Evolutionary conservation across 2,329 filamentous ascomycete species (phyloP).

Genomic region (Bipolaris bicolor): DNA sequence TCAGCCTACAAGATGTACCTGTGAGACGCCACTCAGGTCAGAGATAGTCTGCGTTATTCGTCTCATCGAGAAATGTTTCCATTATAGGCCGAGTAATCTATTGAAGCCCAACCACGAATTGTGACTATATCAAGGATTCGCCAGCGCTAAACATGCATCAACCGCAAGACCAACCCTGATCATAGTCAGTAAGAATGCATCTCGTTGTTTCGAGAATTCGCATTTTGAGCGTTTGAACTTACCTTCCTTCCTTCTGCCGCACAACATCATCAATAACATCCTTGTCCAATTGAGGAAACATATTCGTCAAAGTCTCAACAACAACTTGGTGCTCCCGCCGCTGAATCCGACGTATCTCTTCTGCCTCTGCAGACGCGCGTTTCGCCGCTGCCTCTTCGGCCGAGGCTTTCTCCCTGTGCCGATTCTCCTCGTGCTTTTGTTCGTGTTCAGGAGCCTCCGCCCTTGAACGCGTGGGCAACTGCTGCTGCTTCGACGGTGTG

Average conservation of each 20-base stretch:
- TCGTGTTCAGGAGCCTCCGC: constrained; percentile 35
- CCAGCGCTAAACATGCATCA: constrained; percentile 22
- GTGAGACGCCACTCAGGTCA: not conserved
- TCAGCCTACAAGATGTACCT: not conserved
- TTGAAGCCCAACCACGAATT: not conserved
- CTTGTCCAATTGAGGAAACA: constrained; percentile 94
- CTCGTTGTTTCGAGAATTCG: not conserved
- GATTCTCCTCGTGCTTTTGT: constrained; percentile 36
- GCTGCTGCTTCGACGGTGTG: constrained; percentile 56
- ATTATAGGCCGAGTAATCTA: constrained; percentile 3
- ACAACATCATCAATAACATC: constrained; percentile 98
- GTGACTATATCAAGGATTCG: constrained; percentile 18
- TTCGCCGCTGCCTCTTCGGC: constrained; percentile 88
- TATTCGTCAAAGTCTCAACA: constrained; percentile 90
- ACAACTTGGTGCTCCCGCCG: constrained; percentile 86
- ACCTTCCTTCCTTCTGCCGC: constrained; percentile 92
- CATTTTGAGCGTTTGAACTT: constrained; percentile 52
- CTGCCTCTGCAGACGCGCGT: constrained; percentile 87
- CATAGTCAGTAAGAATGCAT: not conserved
- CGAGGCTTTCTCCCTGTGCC: constrained; percentile 55
- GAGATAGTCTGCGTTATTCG: not conserved
- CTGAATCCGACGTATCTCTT: constrained; percentile 83
- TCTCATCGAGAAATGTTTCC: not conserved
- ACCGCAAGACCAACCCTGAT: constrained; percentile 21
- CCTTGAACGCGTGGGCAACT: constrained; percentile 52